phyloP scores from a whole-genome alignment of 2,329 filamentous ascomycete genomes.

The Xylariomycetidae sp. region DNA sequence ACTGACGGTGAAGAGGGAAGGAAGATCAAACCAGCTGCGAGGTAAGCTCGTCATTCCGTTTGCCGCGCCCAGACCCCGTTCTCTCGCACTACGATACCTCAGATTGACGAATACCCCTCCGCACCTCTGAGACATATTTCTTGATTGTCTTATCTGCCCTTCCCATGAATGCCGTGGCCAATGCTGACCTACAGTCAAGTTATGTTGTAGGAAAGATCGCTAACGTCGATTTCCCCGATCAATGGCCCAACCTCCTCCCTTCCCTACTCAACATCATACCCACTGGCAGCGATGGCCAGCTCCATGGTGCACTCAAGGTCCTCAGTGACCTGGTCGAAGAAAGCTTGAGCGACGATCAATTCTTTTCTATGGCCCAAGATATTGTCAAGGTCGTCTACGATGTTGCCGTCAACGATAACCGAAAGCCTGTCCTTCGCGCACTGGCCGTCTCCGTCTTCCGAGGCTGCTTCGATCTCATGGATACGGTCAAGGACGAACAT shows the following conservation, averaged over 20 bases:
- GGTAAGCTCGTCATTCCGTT: conserved; percentile 49
- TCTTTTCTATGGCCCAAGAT: conserved; percentile 83
- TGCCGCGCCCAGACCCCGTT: no score
- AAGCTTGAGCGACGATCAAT: conserved; percentile 88
- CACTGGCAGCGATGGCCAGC: conserved; percentile 68
- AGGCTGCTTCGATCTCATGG: conserved; percentile 87
- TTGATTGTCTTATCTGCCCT: background rate
- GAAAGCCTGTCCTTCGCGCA: conserved; percentile 73
- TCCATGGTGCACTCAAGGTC: conserved; percentile 86
- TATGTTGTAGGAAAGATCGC: conserved; percentile 90
- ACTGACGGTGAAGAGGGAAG: conserved; percentile 71
- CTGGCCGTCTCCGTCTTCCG: conserved; percentile 88
- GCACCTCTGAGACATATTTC: conserved; percentile 4
- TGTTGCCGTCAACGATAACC: conserved; percentile 70
- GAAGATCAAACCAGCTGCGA: conserved; percentile 85
- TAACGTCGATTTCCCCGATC: conserved; percentile 84
- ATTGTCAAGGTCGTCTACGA: conserved; percentile 81
- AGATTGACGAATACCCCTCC: background rate
- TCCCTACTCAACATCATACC: conserved; percentile 74
- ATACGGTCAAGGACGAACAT: conserved; percentile 95
- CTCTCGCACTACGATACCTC: no score
- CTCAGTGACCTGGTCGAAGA: conserved; percentile 89
- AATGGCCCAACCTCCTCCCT: conserved; percentile 88
- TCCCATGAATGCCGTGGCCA: background rate
- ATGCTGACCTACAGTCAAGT: conserved; percentile 31